phyloP scores from a whole-genome alignment of 1,139 yeast genomes.

The Blastobotrys serpentis region DNA sequence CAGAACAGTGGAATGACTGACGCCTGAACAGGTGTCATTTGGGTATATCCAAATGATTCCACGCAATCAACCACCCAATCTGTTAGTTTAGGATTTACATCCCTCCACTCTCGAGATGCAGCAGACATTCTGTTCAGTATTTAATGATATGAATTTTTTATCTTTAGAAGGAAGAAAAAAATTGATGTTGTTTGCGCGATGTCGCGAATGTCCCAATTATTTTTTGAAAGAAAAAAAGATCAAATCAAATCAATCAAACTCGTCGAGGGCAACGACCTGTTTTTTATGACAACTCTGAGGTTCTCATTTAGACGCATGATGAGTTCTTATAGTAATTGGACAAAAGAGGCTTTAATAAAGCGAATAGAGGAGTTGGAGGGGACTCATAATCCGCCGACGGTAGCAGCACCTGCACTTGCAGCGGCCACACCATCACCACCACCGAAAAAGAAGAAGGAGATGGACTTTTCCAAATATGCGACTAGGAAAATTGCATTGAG shows the following conservation, averaged over 20 bases:
- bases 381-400: constrained; percentile 7
- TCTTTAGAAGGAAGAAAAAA: not conserved
- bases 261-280: no score
- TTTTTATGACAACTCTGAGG: not conserved
- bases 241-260: no score
- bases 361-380: constrained; percentile 51
- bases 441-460: constrained; percentile 42
- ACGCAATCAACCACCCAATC: constrained; percentile 56
- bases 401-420: not conserved
- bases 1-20: constrained; percentile 84
- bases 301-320: constrained; percentile 12
- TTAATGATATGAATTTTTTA: constrained; percentile 2
- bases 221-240: not conserved
- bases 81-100: constrained; percentile 30
- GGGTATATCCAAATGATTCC: constrained; percentile 65
- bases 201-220: constrained; percentile 7
- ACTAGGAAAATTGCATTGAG: constrained; percentile 72
- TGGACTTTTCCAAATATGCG: constrained; percentile 68
- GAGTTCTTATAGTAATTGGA: constrained; percentile 48
- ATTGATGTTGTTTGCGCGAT: constrained; percentile 2
- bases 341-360: constrained; percentile 51
- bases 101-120: constrained; percentile 33
- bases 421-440: constrained; percentile 5
- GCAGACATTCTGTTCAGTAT: constrained; percentile 11
- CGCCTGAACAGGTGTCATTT: constrained; percentile 98